Base-by-base conservation (phyloP, 768 basidiomycete genomes). In the Kwoniella pini region DNA sequence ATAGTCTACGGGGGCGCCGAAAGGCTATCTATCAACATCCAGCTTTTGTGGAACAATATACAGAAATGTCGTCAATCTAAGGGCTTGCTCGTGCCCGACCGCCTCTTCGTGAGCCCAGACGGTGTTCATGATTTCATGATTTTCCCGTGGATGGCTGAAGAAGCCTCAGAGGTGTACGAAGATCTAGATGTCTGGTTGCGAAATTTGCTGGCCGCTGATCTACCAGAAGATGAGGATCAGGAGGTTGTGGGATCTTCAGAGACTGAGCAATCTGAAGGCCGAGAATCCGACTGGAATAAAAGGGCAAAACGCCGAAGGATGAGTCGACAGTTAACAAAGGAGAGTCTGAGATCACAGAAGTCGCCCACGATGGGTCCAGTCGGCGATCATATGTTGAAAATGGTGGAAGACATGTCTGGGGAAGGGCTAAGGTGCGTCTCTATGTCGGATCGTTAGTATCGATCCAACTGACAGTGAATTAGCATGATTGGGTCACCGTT, bases 81-180 rank as follows among this genome's bases (percentile, higher is more conserved):
- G 1, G 33, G 21, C 1, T 19, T 10, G 1, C 2, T 19, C 5
- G 15, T 36, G 7, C 48, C 40, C 7, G 71, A 74, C 43, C 39
- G 44, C 3, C 40, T 69, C 31, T 44, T 69, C 26, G 54, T 52
- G 13, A 59, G 60, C 9, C 51, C 46, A 19, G 72, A 71, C 33
- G 54, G 57, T 1, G 67, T 70, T 1, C 72, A 74, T 27, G 72
- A 74, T 48, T 71, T 71, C 45, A 67, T 68, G 63, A 74, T 74
- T 24, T 74, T 74, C 56, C 72, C 72, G 2, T 74, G 72, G 72
- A 65, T 67, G 63, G 65, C 67, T 7, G 67, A 67, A 39, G 72
- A 74, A 48, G 65, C 72, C 24, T 63, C 69, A 5, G 40, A 52
- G 28, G 59, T 64, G 15, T 74, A 74, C 28, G 64, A 64, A 50